These are phyloP conservation scores for Coemansia sp. DNA, from an alignment of 192 early-diverging fungal genomes.

Conservation along the genomic window DNA sequence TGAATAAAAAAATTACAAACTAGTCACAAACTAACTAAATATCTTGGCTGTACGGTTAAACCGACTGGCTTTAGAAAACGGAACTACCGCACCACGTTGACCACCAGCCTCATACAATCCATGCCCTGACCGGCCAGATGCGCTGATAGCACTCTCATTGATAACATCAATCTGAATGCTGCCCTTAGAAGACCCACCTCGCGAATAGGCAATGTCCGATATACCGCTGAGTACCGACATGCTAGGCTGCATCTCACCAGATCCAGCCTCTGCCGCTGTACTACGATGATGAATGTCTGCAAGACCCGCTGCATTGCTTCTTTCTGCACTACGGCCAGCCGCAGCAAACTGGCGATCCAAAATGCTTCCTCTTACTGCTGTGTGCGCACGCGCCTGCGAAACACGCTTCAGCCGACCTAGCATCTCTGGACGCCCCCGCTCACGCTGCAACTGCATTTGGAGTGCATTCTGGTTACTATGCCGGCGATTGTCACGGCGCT, in stretches of 20 bases:
- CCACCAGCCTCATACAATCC: slow-evolving; percentile 1
- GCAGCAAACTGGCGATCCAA: slow-evolving; percentile 16
- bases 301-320: neutral
- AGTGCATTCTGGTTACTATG: no score
- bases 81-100: slow-evolving; percentile 1
- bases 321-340: neutral
- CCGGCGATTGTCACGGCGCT: no score
- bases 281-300: neutral
- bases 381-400: slow-evolving; percentile 26
- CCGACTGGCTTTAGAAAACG: slow-evolving; percentile 16
- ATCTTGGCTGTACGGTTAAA: slow-evolving; percentile 42
- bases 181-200: slow-evolving; percentile 15
- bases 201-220: slow-evolving; percentile 33
- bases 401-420: slow-evolving; percentile 18
- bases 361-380: slow-evolving; percentile 25
- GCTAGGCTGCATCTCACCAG: neutral
- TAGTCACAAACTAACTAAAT: slow-evolving; percentile 10
- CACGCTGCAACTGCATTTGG: no score
- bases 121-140: neutral
- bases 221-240: slow-evolving; percentile 11
- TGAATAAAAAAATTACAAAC: neutral
- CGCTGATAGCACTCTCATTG: slow-evolving; percentile 10
- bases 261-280: slow-evolving; percentile 2
- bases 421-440: slow-evolving; percentile 21
- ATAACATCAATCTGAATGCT: slow-evolving; percentile 37